Conservation (phyloP, 768 basidiomycete genomes). For the Hortiboletus campestris region DNA sequence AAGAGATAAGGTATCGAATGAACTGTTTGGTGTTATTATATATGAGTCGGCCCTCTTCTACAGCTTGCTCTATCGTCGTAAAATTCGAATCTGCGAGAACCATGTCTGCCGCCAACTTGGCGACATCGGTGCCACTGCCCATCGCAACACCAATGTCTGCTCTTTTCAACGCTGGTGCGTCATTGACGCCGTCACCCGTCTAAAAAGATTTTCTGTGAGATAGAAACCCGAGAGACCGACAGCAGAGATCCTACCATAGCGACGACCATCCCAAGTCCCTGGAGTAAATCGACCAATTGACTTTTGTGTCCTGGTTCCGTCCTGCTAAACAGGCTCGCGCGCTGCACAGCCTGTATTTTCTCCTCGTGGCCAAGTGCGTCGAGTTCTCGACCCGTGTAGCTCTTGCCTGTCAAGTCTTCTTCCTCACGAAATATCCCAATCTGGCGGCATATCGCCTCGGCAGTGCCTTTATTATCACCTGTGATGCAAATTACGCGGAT, state of each 20-base stretch:
- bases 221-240: conserved; percentile 6
- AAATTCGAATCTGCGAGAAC: conserved; percentile 97
- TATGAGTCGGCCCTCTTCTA: conserved; percentile 96
- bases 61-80: conserved; percentile 92
- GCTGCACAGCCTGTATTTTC: conserved; percentile 82
- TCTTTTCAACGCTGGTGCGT: conserved; percentile 94
- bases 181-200: conserved; percentile 98
- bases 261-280: conserved; percentile 88
- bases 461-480: conserved; percentile 96
- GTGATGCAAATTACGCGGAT: conserved; percentile 97
- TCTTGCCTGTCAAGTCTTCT: conserved; percentile 92
- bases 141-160: conserved; percentile 99
- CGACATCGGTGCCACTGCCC: conserved; percentile 98
- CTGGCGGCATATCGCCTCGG: conserved; percentile 94
- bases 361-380: conserved; percentile 78
- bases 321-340: conserved; percentile 86
- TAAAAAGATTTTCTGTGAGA: conserved; percentile 30
- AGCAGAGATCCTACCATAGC: conserved; percentile 69
- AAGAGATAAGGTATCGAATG: conserved; percentile 97
- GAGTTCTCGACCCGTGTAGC: conserved; percentile 91
- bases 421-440: conserved; percentile 88
- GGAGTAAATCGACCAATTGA: conserved; percentile 90
- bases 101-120: conserved; percentile 98
- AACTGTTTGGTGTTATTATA: conserved; percentile 99
- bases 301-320: conserved; percentile 96